Base-by-base conservation (phyloP, 352 stramenopile species). In the Globisporangium canariense region DNA sequence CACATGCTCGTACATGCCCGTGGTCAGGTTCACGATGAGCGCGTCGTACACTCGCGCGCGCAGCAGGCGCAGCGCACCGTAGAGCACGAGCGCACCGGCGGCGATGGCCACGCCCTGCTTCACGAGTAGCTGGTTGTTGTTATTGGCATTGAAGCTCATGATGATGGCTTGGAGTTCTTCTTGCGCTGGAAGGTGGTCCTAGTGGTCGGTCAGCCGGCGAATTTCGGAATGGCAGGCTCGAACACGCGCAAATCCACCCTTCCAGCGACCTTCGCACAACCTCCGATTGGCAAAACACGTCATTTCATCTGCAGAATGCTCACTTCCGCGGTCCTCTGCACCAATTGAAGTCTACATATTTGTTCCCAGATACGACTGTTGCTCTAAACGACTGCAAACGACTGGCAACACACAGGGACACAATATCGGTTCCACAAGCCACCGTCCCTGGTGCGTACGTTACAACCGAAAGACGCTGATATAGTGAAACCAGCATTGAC, bases 1-100 rank as follows among this genome's bases (percentile, higher is more conserved):
- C 46, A 98, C 92, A 34, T 85, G 74, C 49, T 69, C 65, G 70
- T 98, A 98, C 92, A 90, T 97, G n/a, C 78, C 83, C 3, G 83
- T 89, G 22, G 92, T 97, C 63, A 98, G 81, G 9, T 79, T 68
- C 40, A 96, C 77, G 64, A 98, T 97, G 18, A 96, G 63, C 20
- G 74, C 67, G 70, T 98, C 90, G 71, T 98, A 98, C 34, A 98
- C 78, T 14, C 79, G 76, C 46, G 86, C 89, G 8, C 86, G 79
- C 32, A 87, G 62, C 54, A 86, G 28, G 4, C 86, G 82, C 72
- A 91, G 43, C 11, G 75, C 64, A 0, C 63, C 74, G 51, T 90
- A 86, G 11, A 91, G 52, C 64, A 81, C 69, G 36, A 80, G 38
- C 3, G 67, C 67, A 1, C 60, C 67, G 4, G 67, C 67, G 1